phyloP scores from a whole-genome alignment of 192 early-diverging fungal species.

The Backusella luteola region DNA sequence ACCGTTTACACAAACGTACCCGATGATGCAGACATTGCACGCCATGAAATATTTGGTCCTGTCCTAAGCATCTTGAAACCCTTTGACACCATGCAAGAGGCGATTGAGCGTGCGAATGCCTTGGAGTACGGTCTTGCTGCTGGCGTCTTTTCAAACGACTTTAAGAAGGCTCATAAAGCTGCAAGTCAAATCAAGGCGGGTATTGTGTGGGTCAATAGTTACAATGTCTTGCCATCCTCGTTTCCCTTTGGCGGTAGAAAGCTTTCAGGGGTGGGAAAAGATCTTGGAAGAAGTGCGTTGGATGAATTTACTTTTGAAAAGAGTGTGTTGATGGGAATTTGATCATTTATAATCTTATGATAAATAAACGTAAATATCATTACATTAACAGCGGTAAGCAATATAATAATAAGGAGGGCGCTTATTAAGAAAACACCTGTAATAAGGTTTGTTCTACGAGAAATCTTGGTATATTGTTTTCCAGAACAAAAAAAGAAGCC shows the following conservation, averaged over 20 bases:
- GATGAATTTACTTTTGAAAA: constrained; percentile 50
- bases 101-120: constrained; percentile 47
- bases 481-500: background rate
- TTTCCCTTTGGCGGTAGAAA: constrained; percentile 63
- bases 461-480: too few species aligned
- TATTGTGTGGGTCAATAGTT: constrained; percentile 61
- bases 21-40: constrained; percentile 42
- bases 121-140: constrained; percentile 52
- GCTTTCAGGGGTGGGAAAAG: constrained; percentile 59
- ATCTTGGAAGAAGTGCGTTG: constrained; percentile 52
- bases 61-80: constrained; percentile 53
- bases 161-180: constrained; percentile 38
- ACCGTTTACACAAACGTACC: constrained; percentile 55
- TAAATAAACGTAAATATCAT: background rate
- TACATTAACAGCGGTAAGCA: background rate
- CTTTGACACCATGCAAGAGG: constrained; percentile 47
- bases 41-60: constrained; percentile 61
- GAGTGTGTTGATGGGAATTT: constrained; percentile 27
- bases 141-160: constrained; percentile 51
- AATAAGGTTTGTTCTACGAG: background rate
- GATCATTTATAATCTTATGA: background rate
- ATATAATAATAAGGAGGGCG: too few species aligned
- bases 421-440: background rate
- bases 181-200: constrained; percentile 46
- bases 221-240: constrained; percentile 52